A percentile compares a stretch with the other conserved stretches of the same genome.
Evolutionary conservation across 2,329 filamentous ascomycete species (phyloP).

Genomic region (Dactylellina drechsleri): DNA sequence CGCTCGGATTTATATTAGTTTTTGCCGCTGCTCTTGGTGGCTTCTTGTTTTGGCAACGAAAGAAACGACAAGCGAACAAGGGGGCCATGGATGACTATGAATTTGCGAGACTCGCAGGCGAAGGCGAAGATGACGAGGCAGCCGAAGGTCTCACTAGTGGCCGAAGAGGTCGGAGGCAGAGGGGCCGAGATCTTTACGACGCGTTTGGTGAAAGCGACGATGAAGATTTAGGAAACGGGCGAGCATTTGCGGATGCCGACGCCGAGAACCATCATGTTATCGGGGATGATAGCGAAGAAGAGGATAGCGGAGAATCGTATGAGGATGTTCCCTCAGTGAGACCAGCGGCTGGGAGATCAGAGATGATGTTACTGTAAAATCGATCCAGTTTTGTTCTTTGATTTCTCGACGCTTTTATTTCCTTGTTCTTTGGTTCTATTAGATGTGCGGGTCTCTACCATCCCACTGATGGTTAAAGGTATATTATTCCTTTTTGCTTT

Average conservation of each 20-base stretch:
- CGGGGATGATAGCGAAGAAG: slow-evolving; percentile 55
- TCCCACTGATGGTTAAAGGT: slow-evolving; percentile 18
- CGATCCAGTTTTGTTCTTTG: not conserved
- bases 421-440: slow-evolving; percentile 17
- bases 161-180: slow-evolving; percentile 61
- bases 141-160: slow-evolving; percentile 66
- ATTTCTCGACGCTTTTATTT: slow-evolving; percentile 1
- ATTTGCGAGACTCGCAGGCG: slow-evolving; percentile 79
- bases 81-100: slow-evolving; percentile 80
- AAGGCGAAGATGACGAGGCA: slow-evolving; percentile 74
- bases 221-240: slow-evolving; percentile 66
- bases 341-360: slow-evolving; percentile 30
- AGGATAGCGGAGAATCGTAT: slow-evolving; percentile 56
- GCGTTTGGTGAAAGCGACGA: slow-evolving; percentile 95
- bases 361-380: slow-evolving; percentile 36
- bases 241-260: slow-evolving; percentile 62
- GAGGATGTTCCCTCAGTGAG: slow-evolving; percentile 55
- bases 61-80: slow-evolving; percentile 75
- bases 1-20: slow-evolving; percentile 80
- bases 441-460: slow-evolving; percentile 36
- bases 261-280: slow-evolving; percentile 62
- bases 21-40: slow-evolving; percentile 84
- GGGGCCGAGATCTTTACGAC: slow-evolving; percentile 93
- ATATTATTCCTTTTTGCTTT: slow-evolving; percentile 6
- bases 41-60: slow-evolving; percentile 82